Evolutionary conservation across 2,329 filamentous ascomycete genomes (phyloP), one percentile per base, ranked within the genome.

Genomic region (Apiospora arundinis): DNA sequence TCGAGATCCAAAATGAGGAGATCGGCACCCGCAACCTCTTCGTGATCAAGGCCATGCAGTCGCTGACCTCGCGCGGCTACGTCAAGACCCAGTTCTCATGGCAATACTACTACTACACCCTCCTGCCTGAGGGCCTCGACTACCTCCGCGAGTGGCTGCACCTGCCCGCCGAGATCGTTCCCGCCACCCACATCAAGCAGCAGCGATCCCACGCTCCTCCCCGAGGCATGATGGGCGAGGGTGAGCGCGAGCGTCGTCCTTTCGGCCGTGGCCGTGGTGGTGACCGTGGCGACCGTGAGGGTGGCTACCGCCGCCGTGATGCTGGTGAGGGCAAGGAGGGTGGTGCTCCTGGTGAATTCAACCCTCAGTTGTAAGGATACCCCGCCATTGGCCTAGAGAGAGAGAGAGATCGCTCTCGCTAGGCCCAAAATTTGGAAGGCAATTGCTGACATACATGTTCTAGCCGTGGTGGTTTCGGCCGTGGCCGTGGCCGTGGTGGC

Each of bases 41-140:
- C 86, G 95, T 98, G 86, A 94, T 99, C 92, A 99, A 99, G 92
- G 96, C 96, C 82, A 92, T 92, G 88, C 96, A 99, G 90, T 99
- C 96, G 77, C 92, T 99, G 83, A 97, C 92, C 89, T 98, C 95
- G 80, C 95, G 96, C 85, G 95, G 95, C 85, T 98, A 94, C 87
- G 92, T 99, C 88, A 99, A 99, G 94, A 99, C 96, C 81, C 96
- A 97, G 88, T 99, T 99, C 93, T 97, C 95, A 79, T 97, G 95
- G 95, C 95, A 97, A 89, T 97, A 95, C 91, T 97, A 98, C 93
- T 99, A 99, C 93, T 99, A 99, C 92, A 98, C 96, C 87, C 92
- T 99, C 87, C 98, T 95, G 85, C 94, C 95, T 83, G 95, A 98
- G 91, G 96, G 96, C 88, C 95, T 99, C 85, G 95, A 98, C 90